Percentiles rank a stretch among this genome's conserved stretches.
Conservation (phyloP, 2,329 filamentous ascomycete species). For the Elsinoe arachidis region DNA sequence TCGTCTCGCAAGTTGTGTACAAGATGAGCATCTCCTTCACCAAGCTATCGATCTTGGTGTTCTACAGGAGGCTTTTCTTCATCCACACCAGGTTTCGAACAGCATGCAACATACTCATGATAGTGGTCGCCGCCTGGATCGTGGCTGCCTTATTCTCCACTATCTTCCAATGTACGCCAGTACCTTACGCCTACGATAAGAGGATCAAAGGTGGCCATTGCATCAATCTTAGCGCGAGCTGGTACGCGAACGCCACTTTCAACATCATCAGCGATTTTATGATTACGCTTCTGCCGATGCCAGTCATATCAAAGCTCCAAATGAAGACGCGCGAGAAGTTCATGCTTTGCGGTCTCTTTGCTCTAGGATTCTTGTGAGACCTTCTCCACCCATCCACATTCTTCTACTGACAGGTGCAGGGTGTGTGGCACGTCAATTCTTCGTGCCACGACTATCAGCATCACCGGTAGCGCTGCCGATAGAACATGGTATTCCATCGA, state of each 20-base stretch:
- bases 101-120: conserved; percentile 22
- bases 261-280: conserved; percentile 28
- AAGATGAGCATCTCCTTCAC: conserved; percentile 22
- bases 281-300: conserved; percentile 27
- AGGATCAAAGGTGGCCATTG: conserved; percentile 16
- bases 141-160: conserved; percentile 24
- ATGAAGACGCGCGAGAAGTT: conserved; percentile 24
- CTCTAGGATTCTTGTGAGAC: conserved; percentile 25
- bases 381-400: background rate
- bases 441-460: conserved; percentile 22
- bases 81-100: conserved; percentile 21
- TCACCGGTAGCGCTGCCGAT: conserved; percentile 20
- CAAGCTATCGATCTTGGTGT: conserved; percentile 29
- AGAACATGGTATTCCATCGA: conserved; percentile 24
- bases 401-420: conserved; percentile 11
- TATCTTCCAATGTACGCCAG: conserved; percentile 26
- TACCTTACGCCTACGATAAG: conserved; percentile 25
- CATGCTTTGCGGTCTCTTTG: conserved; percentile 27
- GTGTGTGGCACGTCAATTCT: conserved; percentile 22
- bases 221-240: conserved; percentile 23
- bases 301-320: conserved; percentile 24
- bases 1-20: conserved; percentile 21
- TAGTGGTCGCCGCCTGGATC: conserved; percentile 22
- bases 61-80: conserved; percentile 28
- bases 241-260: conserved; percentile 26